These are phyloP conservation scores for Monilinia aucupariae DNA, from an alignment of 2,329 filamentous ascomycete genomes.

Conservation along the genomic window DNA sequence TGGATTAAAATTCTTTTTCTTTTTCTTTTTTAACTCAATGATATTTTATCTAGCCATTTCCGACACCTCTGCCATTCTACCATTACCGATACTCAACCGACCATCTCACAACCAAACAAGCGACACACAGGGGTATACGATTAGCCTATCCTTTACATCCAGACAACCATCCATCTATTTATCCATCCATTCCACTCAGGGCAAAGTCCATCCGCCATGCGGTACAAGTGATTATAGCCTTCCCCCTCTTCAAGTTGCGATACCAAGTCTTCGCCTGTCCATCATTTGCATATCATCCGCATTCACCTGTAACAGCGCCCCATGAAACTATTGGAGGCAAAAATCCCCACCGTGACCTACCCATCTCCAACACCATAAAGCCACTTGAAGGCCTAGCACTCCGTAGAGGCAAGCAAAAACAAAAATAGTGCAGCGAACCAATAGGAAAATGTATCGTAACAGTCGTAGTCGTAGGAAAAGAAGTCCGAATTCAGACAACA, in stretches of 20 bases:
- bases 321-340: background rate
- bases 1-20: background rate
- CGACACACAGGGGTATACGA: constrained; percentile 9
- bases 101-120: background rate
- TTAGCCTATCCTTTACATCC: background rate
- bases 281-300: background rate
- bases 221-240: background rate
- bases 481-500: constrained; percentile 1
- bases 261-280: background rate
- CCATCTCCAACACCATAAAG: background rate
- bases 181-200: background rate
- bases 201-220: background rate
- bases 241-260: background rate
- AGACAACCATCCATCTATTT: background rate
- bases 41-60: constrained; percentile 3
- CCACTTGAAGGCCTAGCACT: background rate
- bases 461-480: constrained; percentile 15
- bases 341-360: background rate
- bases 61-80: background rate
- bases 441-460: constrained; percentile 6
- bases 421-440: constrained; percentile 10
- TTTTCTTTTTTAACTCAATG: background rate
- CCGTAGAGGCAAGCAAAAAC: background rate
- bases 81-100: background rate
- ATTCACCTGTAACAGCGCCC: background rate